Conservation (phyloP, 2,329 filamentous ascomycete species). For the Xylaria sp. region DNA sequence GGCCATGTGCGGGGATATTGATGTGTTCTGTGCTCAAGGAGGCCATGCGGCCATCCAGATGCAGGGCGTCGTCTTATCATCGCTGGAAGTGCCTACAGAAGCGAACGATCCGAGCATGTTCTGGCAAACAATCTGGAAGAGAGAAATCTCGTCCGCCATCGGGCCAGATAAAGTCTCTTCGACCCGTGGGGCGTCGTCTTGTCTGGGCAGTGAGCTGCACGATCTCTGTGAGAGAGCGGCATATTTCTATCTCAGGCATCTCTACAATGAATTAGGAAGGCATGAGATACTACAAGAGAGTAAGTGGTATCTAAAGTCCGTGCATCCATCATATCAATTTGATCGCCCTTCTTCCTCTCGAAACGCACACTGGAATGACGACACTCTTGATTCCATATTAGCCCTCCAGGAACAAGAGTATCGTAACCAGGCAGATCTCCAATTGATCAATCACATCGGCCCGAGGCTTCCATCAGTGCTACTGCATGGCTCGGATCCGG, state of each 20-base stretch:
- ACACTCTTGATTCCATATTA: no score
- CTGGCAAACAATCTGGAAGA: constrained; percentile 25
- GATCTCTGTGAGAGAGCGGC: constrained; percentile 9
- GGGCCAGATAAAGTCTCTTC: not conserved
- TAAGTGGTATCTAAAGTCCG: no score
- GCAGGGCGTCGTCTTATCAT: constrained; percentile 18
- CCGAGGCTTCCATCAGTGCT: no score
- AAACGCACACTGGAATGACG: no score
- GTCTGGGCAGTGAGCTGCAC: not conserved
- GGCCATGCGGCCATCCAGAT: constrained; percentile 16
- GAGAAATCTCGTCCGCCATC: not conserved
- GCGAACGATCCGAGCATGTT: constrained; percentile 27
- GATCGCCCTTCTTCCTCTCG: no score
- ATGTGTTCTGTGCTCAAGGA: not conserved
- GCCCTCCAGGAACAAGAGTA: no score
- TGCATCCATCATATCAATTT: not conserved
- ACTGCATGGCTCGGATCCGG: no score
- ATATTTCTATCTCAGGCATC: not conserved
- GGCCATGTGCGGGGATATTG: constrained; percentile 6
- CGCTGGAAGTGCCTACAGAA: constrained; percentile 17
- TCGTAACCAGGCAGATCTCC: no score
- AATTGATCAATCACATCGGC: no score
- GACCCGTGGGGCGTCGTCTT: no score
- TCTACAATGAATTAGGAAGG: not conserved
- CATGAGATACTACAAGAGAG: not conserved